Conservation (phyloP, 495 filamentous ascomycete genomes). For the Neohortaea acidophila region DNA sequence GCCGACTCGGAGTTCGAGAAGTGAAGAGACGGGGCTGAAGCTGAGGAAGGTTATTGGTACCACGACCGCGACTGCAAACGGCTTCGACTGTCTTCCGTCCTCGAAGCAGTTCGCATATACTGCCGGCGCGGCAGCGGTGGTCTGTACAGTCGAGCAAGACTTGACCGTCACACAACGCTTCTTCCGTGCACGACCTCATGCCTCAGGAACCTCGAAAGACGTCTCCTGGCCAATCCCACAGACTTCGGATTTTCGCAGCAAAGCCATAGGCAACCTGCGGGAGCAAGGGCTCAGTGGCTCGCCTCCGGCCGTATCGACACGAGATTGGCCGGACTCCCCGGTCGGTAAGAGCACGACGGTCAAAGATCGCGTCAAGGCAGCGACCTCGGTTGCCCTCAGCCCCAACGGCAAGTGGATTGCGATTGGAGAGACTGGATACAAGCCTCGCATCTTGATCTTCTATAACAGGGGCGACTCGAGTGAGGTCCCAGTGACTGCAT, state of each 20-base stretch:
- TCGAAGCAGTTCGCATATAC: constrained; percentile 67
- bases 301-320: constrained; percentile 4
- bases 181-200: constrained; percentile 73
- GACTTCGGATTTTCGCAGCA: constrained; percentile 46
- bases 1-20: constrained; percentile 3
- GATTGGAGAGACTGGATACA: constrained; percentile 91
- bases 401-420: constrained; percentile 79
- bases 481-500: constrained; percentile 67
- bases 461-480: constrained; percentile 60
- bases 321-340: constrained; percentile 27
- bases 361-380: constrained; percentile 82
- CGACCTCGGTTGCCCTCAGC: constrained; percentile 85
- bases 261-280: constrained; percentile 37
- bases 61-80: constrained; percentile 68
- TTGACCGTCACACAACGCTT: constrained; percentile 65
- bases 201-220: constrained; percentile 41
- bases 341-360: constrained; percentile 62
- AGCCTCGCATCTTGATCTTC: constrained; percentile 80
- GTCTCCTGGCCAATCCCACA: constrained; percentile 13
- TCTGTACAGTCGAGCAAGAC: constrained; percentile 65
- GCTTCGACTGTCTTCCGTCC: constrained; percentile 65
- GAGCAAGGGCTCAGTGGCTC: constrained; percentile 36
- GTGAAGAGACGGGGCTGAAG: constrained; percentile 11
- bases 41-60: constrained; percentile 56
- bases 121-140: constrained; percentile 82